Conservation (phyloP, 2,329 filamentous ascomycete species). For the Penicillium sp. region DNA sequence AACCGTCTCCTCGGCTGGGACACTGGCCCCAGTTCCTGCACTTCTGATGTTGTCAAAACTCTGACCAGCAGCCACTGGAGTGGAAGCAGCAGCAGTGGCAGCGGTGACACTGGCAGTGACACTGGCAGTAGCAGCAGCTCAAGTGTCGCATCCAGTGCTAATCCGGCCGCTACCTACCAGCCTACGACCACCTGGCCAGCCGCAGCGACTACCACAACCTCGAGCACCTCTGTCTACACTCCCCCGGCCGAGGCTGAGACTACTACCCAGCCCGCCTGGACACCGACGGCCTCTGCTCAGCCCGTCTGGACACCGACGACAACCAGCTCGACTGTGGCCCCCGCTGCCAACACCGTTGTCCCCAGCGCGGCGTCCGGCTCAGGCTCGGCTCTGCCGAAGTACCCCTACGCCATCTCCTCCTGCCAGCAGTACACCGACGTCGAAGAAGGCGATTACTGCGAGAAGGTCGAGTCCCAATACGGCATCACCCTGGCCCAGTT, state of each 20-base stretch:
- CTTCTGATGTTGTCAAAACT: constrained; percentile 13
- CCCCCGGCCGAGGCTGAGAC: constrained; percentile 1
- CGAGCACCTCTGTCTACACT: constrained; percentile 1
- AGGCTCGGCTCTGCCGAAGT: constrained; percentile 12
- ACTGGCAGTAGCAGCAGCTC: constrained; percentile 9
- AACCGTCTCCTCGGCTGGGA: constrained; percentile 31
- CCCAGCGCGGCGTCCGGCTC: constrained; percentile 4
- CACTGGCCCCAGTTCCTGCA: constrained; percentile 20
- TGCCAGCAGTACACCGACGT: constrained; percentile 25
- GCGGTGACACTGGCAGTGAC: too few relatives aligned
- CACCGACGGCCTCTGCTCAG: neutral
- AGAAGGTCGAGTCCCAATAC: constrained; percentile 18
- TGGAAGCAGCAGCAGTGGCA: too few relatives aligned
- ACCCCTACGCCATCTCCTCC: constrained; percentile 24
- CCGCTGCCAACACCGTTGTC: neutral
- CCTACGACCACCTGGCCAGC: constrained; percentile 1
- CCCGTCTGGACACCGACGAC: neutral
- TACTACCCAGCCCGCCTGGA: constrained; percentile 6
- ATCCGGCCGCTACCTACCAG: constrained; percentile 5
- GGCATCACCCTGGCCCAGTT: constrained; percentile 23
- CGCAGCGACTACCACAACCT: too few relatives aligned
- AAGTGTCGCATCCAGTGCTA: neutral
- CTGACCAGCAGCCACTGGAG: constrained; percentile 12
- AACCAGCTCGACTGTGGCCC: neutral
- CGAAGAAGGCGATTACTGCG: constrained; percentile 26